Conservation (phyloP, 2,329 filamentous ascomycete species). For the Trichoderma sp. region DNA sequence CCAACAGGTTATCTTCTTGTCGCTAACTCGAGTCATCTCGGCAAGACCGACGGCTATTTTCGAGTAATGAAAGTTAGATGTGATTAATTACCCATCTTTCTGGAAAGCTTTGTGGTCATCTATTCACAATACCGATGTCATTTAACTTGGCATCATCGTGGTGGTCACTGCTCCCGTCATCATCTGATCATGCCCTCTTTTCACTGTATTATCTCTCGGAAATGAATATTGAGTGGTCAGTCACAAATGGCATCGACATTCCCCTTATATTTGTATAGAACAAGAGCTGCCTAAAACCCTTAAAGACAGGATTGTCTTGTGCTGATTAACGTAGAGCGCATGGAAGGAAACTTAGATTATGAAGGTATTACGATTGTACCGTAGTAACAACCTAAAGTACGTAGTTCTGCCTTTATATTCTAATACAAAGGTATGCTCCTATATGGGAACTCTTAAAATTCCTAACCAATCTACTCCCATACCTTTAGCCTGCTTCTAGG, state of each 20-base stretch:
- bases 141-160: neutral
- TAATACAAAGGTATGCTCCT: too few species aligned
- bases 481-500: too few species aligned
- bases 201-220: neutral
- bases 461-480: too few species aligned
- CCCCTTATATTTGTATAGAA: neutral
- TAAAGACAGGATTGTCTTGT: too few species aligned
- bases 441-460: too few species aligned
- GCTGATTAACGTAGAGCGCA: too few species aligned
- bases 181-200: neutral
- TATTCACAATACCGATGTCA: neutral
- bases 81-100: neutral
- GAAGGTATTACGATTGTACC: too few species aligned
- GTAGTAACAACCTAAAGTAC: too few species aligned
- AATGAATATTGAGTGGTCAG: neutral
- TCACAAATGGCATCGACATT: neutral
- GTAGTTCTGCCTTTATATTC: too few species aligned
- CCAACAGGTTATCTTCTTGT: neutral
- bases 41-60: neutral
- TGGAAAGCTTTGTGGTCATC: neutral
- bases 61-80: neutral
- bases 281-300: too few species aligned
- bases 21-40: neutral
- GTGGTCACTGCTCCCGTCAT: neutral
- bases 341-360: too few species aligned